phyloP scores from a whole-genome alignment of 83 land plant genomes.

The Picea engelmannii region DNA sequence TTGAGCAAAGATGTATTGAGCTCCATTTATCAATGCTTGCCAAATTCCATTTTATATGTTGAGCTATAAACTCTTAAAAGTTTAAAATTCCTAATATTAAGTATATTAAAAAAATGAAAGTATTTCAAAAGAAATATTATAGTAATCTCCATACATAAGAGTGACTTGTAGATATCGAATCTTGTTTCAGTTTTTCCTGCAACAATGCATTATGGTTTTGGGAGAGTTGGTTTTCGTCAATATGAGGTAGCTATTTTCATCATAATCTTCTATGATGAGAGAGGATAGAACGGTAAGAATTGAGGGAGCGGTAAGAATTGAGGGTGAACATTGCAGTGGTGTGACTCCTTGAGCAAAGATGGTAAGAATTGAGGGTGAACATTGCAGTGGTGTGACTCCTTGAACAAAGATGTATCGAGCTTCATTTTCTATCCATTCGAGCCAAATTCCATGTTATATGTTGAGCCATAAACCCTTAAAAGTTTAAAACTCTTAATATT shows the following conservation, averaged over 20 bases:
- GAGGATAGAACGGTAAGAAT: background rate
- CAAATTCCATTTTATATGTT: background rate
- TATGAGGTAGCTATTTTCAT: background rate
- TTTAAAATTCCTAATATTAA: too few species aligned
- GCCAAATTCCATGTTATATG: background rate
- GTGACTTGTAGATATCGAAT: background rate
- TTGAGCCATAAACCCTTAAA: background rate
- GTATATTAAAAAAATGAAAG: too few species aligned
- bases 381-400: background rate
- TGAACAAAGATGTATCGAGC: conserved; percentile 1
- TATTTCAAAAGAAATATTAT: too few species aligned
- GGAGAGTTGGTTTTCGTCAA: background rate
- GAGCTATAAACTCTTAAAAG: background rate
- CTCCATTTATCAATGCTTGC: background rate
- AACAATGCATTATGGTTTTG: conserved; percentile 1
- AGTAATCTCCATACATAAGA: too few species aligned
- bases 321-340: conserved; percentile 1
- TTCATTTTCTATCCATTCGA: background rate
- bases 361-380: conserved; percentile 1
- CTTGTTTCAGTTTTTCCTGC: background rate
- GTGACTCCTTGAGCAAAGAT: background rate
- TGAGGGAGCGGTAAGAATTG: background rate
- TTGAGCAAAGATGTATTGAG: background rate
- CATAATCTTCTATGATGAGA: too few species aligned
- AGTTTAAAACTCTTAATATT: too few species aligned